Base-by-base conservation (phyloP, 306 rosid species). In the Hylodesmum podocarpum region DNA sequence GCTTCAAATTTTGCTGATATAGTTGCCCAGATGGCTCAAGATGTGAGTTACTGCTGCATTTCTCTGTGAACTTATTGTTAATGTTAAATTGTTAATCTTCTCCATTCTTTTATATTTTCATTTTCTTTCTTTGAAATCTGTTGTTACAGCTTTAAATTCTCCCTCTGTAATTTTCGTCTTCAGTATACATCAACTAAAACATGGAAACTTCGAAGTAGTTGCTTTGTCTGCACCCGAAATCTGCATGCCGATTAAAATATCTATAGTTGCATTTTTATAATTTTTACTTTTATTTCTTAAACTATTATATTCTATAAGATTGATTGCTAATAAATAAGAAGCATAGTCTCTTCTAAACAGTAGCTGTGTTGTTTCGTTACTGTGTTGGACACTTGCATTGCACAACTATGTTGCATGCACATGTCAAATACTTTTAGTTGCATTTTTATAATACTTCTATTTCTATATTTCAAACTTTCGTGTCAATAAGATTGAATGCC, bases 11-110 rank as follows among this genome's bases (percentile, higher is more conserved):
- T 95, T 47, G 98, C 97, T 2, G 98, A 95, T 80, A 85, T 90
- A 50, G 88, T 92, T n/a, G 85, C 96, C 77, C 98, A 95, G 82
- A 81, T 95, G 93, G 96, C 98, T 46, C 98, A 92, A 83, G 98
- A 95, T 81, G 98, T 95, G 82, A 88, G 97, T 81, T 76, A 47
- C 80, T 33, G 37, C 69, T 25, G 68, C n/a, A n/a, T 66, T 66
- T 19, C 28, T 5, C 64, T 24, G 47, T 19, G 29, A 55, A 37
- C 36, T 27, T 76, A 59, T 46, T 67, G 7, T 41, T n/a, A n/a
- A n/a, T n/a, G n/a, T n/a, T n/a, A n/a, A n/a, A 59, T 46, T 67
- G 7, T 41, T 54, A 21, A 22, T 15, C 39, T 14, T 54, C 24
- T 40, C 22, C 14, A 12, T 19, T 70, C 5, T 50, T 54, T 57